These are phyloP conservation scores for Suillus alpinus DNA, from an alignment of 768 basidiomycete genomes.

Conservation along the genomic window DNA sequence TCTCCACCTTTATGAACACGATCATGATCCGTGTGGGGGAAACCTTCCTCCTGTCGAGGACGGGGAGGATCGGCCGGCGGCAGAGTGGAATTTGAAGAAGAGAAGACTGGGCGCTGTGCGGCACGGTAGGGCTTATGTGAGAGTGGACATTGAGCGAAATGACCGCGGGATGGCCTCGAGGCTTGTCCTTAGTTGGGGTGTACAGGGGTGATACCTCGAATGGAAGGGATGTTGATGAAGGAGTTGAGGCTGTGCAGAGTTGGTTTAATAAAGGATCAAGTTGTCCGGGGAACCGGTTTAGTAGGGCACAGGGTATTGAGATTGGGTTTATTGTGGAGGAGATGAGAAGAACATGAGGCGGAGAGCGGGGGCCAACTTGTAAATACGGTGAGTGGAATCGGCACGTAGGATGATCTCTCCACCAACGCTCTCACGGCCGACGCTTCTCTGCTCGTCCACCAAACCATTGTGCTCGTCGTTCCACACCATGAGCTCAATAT, in stretches of 20 bases:
- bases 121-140: too few species aligned
- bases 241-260: neutral
- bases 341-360: constrained; percentile 5
- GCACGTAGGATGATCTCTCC: too few species aligned
- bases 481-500: too few species aligned
- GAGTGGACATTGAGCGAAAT: neutral
- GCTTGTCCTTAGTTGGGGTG: too few species aligned
- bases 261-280: constrained; percentile 3
- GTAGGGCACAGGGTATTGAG: neutral
- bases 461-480: too few species aligned
- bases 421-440: too few species aligned
- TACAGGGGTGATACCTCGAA: neutral
- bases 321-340: constrained; percentile 2
- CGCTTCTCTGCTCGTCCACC: too few species aligned
- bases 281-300: neutral
- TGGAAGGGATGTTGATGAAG: neutral
- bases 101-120: neutral
- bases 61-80: neutral
- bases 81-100: neutral
- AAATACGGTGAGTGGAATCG: too few species aligned
- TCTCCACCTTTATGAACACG: neutral
- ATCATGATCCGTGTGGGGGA: neutral
- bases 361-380: too few species aligned
- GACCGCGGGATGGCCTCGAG: constrained; percentile 2
- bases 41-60: neutral